Evolutionary conservation across 225 moss, liverwort and hornwort species (phyloP).

Genomic region (Physcomitrium patens): DNA sequence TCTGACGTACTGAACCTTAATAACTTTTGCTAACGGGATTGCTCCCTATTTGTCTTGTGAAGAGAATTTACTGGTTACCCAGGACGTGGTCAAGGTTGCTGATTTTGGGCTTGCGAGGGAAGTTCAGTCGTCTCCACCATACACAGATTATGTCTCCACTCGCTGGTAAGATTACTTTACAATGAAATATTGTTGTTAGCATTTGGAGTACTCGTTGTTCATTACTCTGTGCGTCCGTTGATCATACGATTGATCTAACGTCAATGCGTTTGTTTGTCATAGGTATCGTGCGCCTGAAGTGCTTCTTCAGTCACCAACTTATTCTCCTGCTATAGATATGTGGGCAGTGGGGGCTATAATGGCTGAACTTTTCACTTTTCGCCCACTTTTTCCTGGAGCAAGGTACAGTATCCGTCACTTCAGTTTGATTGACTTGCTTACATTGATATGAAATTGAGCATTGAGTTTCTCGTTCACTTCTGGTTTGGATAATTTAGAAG

Average conservation of each 20-base stretch:
- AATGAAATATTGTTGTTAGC: too few species aligned
- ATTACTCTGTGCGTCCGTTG: too few species aligned
- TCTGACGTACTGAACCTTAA: too few species aligned
- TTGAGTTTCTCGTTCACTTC: too few species aligned
- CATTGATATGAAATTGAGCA: too few species aligned
- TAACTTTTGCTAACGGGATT: neutral
- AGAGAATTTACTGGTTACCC: slow-evolving; percentile 87
- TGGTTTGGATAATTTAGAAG: too few species aligned
- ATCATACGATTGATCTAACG: too few species aligned
- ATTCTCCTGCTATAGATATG: slow-evolving; percentile 75
- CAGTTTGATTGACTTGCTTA: too few species aligned
- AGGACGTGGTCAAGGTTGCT: slow-evolving; percentile 85
- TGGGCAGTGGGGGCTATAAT: slow-evolving; percentile 97
- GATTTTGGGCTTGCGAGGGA: slow-evolving; percentile 90
- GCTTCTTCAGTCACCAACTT: slow-evolving; percentile 75
- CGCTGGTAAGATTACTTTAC: slow-evolving; percentile 59
- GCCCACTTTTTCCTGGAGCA: slow-evolving; percentile 87
- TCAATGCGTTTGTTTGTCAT: neutral
- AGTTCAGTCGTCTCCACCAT: slow-evolving; percentile 77
- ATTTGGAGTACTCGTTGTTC: too few species aligned
- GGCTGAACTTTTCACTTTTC: slow-evolving; percentile 86
- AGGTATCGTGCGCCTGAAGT: slow-evolving; percentile 98
- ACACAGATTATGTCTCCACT: slow-evolving; percentile 87
- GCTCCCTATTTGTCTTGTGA: neutral
- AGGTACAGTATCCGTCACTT: slow-evolving; percentile 44